A percentile compares a stretch with the other conserved stretches of the same genome.
Evolutionary conservation across 2,329 filamentous ascomycete genomes (phyloP).

Genomic region (Alternaria sp.): DNA sequence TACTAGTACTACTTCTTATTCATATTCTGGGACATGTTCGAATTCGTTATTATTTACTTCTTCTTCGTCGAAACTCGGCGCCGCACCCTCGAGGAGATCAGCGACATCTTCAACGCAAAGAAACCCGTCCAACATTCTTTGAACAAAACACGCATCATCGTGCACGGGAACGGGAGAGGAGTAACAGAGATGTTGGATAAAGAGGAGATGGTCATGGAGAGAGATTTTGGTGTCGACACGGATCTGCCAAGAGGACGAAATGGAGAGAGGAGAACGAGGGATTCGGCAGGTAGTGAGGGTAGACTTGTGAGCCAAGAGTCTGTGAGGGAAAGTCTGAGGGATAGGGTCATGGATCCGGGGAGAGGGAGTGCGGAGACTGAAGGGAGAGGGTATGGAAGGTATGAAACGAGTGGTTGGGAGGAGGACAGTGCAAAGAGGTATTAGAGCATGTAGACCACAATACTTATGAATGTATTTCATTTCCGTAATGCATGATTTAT

Average conservation of each 20-base stretch:
- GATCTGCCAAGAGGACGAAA: conserved; percentile 1
- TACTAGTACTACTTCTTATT: conserved; percentile 51
- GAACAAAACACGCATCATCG: conserved; percentile 40
- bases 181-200: conserved; percentile 46
- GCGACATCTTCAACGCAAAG: conserved; percentile 52
- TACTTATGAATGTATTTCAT: neutral
- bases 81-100: conserved; percentile 57
- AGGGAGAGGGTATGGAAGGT: neutral
- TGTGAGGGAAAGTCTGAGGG: conserved; percentile 12
- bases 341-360: conserved; percentile 11
- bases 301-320: conserved; percentile 2
- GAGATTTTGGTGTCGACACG: conserved; percentile 11
- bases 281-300: conserved; percentile 16
- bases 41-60: conserved; percentile 51
- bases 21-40: conserved; percentile 54
- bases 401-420: conserved; percentile 7
- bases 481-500: neutral
- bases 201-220: conserved; percentile 23
- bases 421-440: conserved; percentile 4
- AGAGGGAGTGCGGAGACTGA: conserved; percentile 15
- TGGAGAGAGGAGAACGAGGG: conserved; percentile 12
- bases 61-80: conserved; percentile 51
- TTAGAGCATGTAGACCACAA: neutral
- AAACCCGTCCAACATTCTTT: conserved; percentile 52
- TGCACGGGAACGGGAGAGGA: conserved; percentile 39